Evolutionary conservation across 495 filamentous ascomycete species (phyloP).

Genomic region (Chaetomium tenue): DNA sequence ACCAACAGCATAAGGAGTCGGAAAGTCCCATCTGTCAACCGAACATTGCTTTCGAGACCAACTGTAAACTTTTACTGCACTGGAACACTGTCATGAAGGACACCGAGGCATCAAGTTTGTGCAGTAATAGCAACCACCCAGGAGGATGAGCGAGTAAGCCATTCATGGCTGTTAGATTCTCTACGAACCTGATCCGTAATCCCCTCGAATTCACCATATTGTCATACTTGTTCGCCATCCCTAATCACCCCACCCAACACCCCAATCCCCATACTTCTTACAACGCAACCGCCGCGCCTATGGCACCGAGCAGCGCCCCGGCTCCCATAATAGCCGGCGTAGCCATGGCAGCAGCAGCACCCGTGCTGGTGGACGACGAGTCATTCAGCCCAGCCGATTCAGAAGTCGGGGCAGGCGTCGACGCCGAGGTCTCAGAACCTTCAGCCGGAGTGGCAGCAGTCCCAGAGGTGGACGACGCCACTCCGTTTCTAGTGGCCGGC

Average conservation of each 20-base stretch:
- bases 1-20: no score
- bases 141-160: background rate
- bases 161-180: background rate
- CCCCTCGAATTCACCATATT: background rate
- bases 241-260: background rate
- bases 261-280: background rate
- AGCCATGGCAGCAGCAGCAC: conserved; percentile 1
- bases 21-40: background rate
- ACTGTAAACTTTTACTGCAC: background rate
- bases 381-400: background rate
- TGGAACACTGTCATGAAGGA: background rate
- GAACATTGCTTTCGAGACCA: no score
- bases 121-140: background rate
- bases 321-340: conserved; percentile 3
- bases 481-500: background rate
- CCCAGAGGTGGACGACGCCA: background rate
- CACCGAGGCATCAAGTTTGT: background rate
- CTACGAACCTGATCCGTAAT: background rate
- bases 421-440: background rate
- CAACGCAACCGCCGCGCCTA: conserved; percentile 21
- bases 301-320: conserved; percentile 15
- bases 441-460: background rate
- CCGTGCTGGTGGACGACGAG: background rate
- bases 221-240: background rate
- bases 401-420: background rate